Conservation (phyloP, 1,284 basidiomycete genomes). For the Uromyces viciae-fabae region DNA sequence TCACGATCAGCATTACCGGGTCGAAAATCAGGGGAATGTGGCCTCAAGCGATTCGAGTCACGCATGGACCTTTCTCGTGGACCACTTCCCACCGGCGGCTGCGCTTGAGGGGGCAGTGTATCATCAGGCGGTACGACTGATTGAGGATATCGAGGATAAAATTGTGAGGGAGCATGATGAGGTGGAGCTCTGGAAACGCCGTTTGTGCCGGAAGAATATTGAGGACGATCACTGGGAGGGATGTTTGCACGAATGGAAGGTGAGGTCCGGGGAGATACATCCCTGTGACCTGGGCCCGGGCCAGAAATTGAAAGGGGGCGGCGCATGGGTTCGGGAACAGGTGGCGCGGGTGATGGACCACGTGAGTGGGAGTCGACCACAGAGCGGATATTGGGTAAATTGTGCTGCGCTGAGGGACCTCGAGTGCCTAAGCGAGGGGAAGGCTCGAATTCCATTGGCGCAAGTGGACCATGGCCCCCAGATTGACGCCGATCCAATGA, state of each 20-base stretch:
- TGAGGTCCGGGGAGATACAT: slow-evolving; percentile 33
- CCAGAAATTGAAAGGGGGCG: slow-evolving; percentile 21
- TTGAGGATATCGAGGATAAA: slow-evolving; percentile 20
- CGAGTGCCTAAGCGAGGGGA: slow-evolving; percentile 50
- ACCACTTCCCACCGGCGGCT: neutral
- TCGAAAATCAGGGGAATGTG: slow-evolving; percentile 20
- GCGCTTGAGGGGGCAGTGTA: neutral
- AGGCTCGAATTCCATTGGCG: slow-evolving; percentile 78
- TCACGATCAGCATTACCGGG: slow-evolving; percentile 3
- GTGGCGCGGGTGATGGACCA: slow-evolving; percentile 24
- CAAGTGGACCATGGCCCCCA: slow-evolving; percentile 64
- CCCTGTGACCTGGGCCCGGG: neutral
- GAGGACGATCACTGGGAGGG: slow-evolving; percentile 3
- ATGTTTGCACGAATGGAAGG: slow-evolving; percentile 24
- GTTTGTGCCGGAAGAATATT: neutral
- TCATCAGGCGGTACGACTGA: neutral
- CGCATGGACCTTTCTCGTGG: slow-evolving; percentile 18
- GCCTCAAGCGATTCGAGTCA: slow-evolving; percentile 17
- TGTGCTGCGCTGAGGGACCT: slow-evolving; percentile 24
- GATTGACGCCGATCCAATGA: slow-evolving; percentile 44
- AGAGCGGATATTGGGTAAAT: slow-evolving; percentile 33
- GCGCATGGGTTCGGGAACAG: slow-evolving; percentile 20
- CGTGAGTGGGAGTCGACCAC: slow-evolving; percentile 42
- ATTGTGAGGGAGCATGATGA: slow-evolving; percentile 9
- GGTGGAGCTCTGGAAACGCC: neutral